Evolutionary conservation across 1,284 basidiomycete genomes (phyloP), one percentile per base, ranked within the genome.

Genomic region (Cryptococcus sp.): DNA sequence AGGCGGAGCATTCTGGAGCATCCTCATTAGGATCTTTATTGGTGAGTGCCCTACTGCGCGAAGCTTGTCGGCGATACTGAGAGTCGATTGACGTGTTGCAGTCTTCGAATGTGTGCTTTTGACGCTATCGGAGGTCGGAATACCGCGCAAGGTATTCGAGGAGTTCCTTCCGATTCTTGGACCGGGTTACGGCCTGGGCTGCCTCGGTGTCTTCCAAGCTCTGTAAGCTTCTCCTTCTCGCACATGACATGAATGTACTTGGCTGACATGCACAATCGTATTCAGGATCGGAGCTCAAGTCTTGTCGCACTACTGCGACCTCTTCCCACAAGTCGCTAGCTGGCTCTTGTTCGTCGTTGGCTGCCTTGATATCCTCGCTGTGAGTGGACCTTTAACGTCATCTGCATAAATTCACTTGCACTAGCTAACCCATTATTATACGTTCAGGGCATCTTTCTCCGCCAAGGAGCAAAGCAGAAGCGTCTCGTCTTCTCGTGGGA

Each of bases 121-220:
- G 57, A 73, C 91, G 61, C 76, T 92, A 57, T 88, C 83, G 60
- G 91, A 94, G 77, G 61, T 91, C 62, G 85, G 86, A 58, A 88
- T 88, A 84, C 90, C 89, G 1, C 75, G 81, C 39, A 66, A 72
- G 13, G 87, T 92, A 79, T 93, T 93, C 79, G 82, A 85, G 61
- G 82, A 82, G 27, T 92, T 83, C 81, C 88, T 94, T 77, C 91
- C 91, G n/a, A 85, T 93, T 47, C 85, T 94, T n/a, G 91, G 91
- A 10, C 82, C 81, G 16, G 82, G 85, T 48, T 91, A 92, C 75
- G 90, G 91, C 46, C 80, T 93, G 20, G 90, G 90, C 39, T 83
- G 89, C 25, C 83, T 93, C 5, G 91, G 91, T 20, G 83, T 89
- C 58, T 87, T 93, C 71, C 88, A 94, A 76, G 85, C 85, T 79